These are phyloP conservation scores for Solanum chaucha DNA, from an alignment of 257 asterid genomes.

Conservation along the genomic window DNA sequence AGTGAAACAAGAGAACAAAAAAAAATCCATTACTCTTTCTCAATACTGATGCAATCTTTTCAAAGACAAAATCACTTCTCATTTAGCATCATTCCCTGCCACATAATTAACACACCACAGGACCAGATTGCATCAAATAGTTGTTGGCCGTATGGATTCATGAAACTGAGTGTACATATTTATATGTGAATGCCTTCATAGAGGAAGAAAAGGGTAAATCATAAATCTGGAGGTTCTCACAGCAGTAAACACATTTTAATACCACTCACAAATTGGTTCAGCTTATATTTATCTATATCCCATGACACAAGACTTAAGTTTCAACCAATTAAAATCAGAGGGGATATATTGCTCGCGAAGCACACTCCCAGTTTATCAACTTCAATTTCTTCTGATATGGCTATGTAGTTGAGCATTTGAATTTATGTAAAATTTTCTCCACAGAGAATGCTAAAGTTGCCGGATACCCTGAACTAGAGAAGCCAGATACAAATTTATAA, in stretches of 20 bases:
- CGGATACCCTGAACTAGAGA: neutral
- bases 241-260: neutral
- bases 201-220: too few species aligned
- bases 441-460: neutral
- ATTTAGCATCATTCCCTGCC: neutral
- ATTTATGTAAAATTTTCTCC: neutral
- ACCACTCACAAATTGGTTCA: neutral
- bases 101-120: neutral
- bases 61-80: neutral
- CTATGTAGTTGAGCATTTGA: neutral
- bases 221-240: too few species aligned
- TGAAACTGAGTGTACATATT: too few species aligned
- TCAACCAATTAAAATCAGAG: neutral
- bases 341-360: neutral
- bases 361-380: neutral
- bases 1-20: neutral
- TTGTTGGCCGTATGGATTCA: too few species aligned
- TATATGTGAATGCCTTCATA: too few species aligned
- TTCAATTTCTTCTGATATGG: neutral
- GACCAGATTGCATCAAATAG: too few species aligned
- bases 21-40: neutral
- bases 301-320: neutral
- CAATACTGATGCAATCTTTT: neutral
- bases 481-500: neutral
- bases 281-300: neutral